These are phyloP conservation scores for Quercus glauca DNA, from an alignment of 306 rosid species.

Conservation along the genomic window DNA sequence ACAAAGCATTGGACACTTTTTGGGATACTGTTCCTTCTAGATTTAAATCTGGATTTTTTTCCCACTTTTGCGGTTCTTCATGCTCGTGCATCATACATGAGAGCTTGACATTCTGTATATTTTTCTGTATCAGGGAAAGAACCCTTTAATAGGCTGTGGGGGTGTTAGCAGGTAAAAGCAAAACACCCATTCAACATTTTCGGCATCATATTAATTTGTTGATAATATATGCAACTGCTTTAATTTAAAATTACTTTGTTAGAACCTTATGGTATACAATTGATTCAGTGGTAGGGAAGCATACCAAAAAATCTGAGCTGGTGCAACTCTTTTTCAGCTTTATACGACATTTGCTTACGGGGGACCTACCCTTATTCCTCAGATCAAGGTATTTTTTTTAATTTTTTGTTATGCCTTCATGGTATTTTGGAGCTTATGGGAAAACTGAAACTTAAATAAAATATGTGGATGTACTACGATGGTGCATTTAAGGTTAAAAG, in stretches of 20 bases:
- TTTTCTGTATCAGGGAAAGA: slow-evolving; percentile 63
- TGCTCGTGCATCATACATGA: neutral
- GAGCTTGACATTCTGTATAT: slow-evolving; percentile 9
- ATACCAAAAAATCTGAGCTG: slow-evolving; percentile 78
- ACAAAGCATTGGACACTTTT: no score
- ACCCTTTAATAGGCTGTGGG: slow-evolving; percentile 88
- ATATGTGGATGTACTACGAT: slow-evolving; percentile 11
- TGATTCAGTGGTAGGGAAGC: slow-evolving; percentile 87
- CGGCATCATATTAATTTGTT: neutral
- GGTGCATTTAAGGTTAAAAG: neutral
- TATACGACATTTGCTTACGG: slow-evolving; percentile 90
- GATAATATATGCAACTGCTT: neutral
- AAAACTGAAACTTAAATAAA: neutral
- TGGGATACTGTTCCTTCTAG: no score
- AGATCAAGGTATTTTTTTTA: slow-evolving; percentile 64
- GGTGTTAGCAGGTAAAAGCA: slow-evolving; percentile 75
- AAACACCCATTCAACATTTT: neutral
- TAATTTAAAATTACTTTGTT: slow-evolving; percentile 12
- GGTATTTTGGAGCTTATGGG: neutral
- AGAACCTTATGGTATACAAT: slow-evolving; percentile 10
- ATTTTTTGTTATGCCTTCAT: slow-evolving; percentile 3
- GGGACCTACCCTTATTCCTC: slow-evolving; percentile 95
- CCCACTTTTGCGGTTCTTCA: no score
- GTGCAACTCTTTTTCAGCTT: slow-evolving; percentile 91
- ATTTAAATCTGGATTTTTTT: no score